Conservation (phyloP, 2,329 filamentous ascomycete genomes). For the Cladosporium sp. region DNA sequence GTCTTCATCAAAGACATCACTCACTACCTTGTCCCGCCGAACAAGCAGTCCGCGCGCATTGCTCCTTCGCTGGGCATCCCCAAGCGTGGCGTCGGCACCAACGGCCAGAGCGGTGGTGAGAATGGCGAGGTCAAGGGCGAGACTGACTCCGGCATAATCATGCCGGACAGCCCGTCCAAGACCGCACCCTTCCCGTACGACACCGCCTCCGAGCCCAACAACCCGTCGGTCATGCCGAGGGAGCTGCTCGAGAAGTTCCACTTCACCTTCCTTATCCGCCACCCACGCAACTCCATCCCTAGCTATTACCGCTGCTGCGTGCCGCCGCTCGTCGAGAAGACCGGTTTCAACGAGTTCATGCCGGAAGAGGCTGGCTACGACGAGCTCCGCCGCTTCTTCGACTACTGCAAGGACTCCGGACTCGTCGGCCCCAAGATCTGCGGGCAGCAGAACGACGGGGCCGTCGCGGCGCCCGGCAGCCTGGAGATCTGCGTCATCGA, state of each 20-base stretch:
- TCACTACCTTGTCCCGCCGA: slow-evolving; percentile 79
- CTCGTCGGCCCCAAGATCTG: slow-evolving; percentile 65
- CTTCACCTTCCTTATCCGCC: slow-evolving; percentile 93
- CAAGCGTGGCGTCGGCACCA: slow-evolving; percentile 56
- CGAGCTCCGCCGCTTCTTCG: slow-evolving; percentile 80
- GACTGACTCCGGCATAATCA: slow-evolving; percentile 27
- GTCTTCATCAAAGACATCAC: slow-evolving; percentile 98
- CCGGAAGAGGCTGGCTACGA: slow-evolving; percentile 83
- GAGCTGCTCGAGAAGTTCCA: slow-evolving; percentile 73
- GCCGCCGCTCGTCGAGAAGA: slow-evolving; percentile 73
- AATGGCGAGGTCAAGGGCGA: slow-evolving; percentile 14
- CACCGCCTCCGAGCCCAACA: slow-evolving; percentile 57
- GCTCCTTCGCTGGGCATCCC: slow-evolving; percentile 59
- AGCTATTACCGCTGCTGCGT: slow-evolving; percentile 93
- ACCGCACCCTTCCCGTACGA: slow-evolving; percentile 51
- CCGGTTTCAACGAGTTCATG: slow-evolving; percentile 82
- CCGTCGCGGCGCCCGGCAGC: slow-evolving; percentile 21
- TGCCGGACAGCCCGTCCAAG: slow-evolving; percentile 27
- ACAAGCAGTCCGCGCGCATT: slow-evolving; percentile 59
- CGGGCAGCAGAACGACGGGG: slow-evolving; percentile 35
- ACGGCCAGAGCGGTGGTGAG: slow-evolving; percentile 29
- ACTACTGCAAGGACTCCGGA: slow-evolving; percentile 66
- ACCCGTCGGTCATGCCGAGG: slow-evolving; percentile 78
- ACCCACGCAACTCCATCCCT: slow-evolving; percentile 85
- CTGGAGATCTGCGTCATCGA: slow-evolving; percentile 80